Conservation (phyloP, 768 basidiomycete genomes). For the Amanita phalloides region DNA sequence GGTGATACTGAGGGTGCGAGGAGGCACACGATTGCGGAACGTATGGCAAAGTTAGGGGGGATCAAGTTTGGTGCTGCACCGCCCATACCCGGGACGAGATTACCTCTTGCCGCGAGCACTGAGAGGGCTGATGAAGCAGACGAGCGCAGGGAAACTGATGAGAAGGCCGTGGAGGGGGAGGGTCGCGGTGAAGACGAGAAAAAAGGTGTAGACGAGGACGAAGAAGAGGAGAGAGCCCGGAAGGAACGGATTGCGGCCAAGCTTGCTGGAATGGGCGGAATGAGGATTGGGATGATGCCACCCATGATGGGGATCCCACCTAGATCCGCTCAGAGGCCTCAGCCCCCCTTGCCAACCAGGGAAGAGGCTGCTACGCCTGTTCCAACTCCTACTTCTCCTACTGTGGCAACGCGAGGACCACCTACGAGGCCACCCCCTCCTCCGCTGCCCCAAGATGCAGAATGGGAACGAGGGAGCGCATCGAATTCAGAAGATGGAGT, state of each 20-base stretch:
- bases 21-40: constrained; percentile 72
- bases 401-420: constrained; percentile 9
- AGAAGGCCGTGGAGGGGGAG: constrained; percentile 12
- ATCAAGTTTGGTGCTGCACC: constrained; percentile 73
- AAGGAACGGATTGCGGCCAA: constrained; percentile 44
- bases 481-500: constrained; percentile 48
- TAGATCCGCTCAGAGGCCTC: constrained; percentile 14
- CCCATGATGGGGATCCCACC: constrained; percentile 24
- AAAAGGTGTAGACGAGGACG: constrained; percentile 26
- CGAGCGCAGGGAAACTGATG: constrained; percentile 13
- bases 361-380: neutral
- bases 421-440: constrained; percentile 17
- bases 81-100: constrained; percentile 25
- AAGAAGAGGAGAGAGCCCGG: constrained; percentile 53
- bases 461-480: constrained; percentile 36
- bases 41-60: constrained; percentile 91
- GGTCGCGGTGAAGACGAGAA: constrained; percentile 21
- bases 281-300: constrained; percentile 45
- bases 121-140: constrained; percentile 10
- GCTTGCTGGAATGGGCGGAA: constrained; percentile 44
- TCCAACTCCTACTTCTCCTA: neutral
- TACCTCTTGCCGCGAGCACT: constrained; percentile 15
- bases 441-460: constrained; percentile 24
- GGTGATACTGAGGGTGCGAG: constrained; percentile 39
- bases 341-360: constrained; percentile 18